Base-by-base conservation (phyloP, 495 filamentous ascomycete species). In the Pseudevernia furfuracea region DNA sequence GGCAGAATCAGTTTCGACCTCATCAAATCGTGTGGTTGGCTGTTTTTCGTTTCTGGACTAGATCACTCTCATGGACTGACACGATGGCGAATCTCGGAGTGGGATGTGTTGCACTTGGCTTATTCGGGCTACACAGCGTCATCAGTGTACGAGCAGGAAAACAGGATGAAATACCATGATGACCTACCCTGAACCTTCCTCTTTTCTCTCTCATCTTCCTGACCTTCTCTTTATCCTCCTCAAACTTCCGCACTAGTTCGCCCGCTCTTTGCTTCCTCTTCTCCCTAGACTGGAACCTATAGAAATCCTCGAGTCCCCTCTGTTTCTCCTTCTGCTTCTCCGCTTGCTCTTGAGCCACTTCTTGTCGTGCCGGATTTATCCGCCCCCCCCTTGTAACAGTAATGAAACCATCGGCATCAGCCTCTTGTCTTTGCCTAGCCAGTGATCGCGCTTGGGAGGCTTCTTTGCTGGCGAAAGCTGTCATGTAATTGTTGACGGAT, bases 331-430 rank as follows among this genome's bases (percentile, higher is more conserved):
- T 80, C 82, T 91, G 86, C 79, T 85, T 85, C 75, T 85, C 83
- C 66, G 84, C 83, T 69, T 87, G 80, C 71, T 83, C 85, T 74
- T 87, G 83, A 15, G 88, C 87, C 70, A 91, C 90, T 69, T 89
- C 88, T 65, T 85, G 82, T 55, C 84, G 78, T 23, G 89, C 90
- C 12, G 89, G 86, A 17, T 89, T 91, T 14, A 80, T 79, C 62
- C 88, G 85, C 48, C 78, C 78, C 19, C 92, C 92, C 62, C 88
- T 81, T 6, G 87, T 89, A 37, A 98, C 95, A 38, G 91, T 97
- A 28, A 97, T 81, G 71, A 98, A 98, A 14, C 94, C 94, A 75
- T 98, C 95, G 71, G 90, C 91, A 72, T 98, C 94, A 14, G 94
- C 90, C 69, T 88, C 86, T 69, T 86, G 83, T 55, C 88, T 82